phyloP scores from a whole-genome alignment of 441 rosid species.

The Capsella rubella region DNA sequence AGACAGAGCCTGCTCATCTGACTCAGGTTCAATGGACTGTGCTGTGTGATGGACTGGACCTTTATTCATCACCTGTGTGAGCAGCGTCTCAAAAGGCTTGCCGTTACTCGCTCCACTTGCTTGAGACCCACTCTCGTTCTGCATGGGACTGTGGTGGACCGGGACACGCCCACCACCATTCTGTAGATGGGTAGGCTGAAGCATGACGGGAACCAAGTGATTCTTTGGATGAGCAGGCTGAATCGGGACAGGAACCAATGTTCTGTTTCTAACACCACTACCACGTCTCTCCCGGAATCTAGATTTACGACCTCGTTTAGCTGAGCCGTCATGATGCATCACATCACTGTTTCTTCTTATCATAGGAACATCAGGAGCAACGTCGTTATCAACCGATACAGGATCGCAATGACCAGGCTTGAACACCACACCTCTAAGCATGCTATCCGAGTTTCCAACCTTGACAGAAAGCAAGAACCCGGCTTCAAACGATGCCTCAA shows the following conservation, averaged over 20 bases:
- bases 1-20: slow-evolving; percentile 64
- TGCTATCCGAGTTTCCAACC: slow-evolving; percentile 65
- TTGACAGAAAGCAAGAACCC: slow-evolving; percentile 82
- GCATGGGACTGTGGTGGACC: slow-evolving; percentile 42
- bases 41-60: slow-evolving; percentile 48
- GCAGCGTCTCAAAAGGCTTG: slow-evolving; percentile 68
- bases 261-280: slow-evolving; percentile 45
- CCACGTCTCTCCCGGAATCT: slow-evolving; percentile 48
- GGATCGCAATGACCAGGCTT: slow-evolving; percentile 74
- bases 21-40: slow-evolving; percentile 47
- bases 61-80: slow-evolving; percentile 63
- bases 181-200: slow-evolving; percentile 52
- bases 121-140: slow-evolving; percentile 41
- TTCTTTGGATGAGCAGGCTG: slow-evolving; percentile 52
- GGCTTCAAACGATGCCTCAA: slow-evolving; percentile 87
- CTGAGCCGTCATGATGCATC: slow-evolving; percentile 19
- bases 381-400: slow-evolving; percentile 65
- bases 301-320: slow-evolving; percentile 35
- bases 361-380: slow-evolving; percentile 77
- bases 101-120: slow-evolving; percentile 42
- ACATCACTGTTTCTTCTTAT: slow-evolving; percentile 58
- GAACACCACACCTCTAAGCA: slow-evolving; percentile 80
- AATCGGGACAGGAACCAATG: slow-evolving; percentile 46
- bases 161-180: slow-evolving; percentile 49
- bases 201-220: slow-evolving; percentile 54